A percentile compares a stretch with the other conserved stretches of the same genome.
These are phyloP conservation scores for Hansenula lynferdii DNA, from an alignment of 1,139 yeast genomes.

Conservation along the genomic window DNA sequence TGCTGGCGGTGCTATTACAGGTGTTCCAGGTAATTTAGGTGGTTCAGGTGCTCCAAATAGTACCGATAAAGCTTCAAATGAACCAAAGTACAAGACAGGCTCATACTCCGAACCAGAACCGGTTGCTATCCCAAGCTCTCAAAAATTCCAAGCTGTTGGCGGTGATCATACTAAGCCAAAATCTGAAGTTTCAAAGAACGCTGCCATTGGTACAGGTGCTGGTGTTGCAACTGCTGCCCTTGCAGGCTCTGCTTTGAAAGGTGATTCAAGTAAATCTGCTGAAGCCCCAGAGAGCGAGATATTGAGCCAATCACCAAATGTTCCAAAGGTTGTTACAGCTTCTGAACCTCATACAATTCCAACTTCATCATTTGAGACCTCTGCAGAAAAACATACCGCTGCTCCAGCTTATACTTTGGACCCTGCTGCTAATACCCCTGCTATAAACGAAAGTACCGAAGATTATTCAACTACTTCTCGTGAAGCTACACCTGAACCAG, in stretches of 20 bases:
- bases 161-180: neutral
- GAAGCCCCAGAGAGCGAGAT: conserved; percentile 1
- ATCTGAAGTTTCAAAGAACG: neutral
- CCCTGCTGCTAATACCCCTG: neutral
- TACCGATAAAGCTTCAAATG: neutral
- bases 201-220: neutral
- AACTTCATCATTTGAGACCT: neutral
- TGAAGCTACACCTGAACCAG: conserved; percentile 14
- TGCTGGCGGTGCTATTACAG: neutral
- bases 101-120: conserved; percentile 7
- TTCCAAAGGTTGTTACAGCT: neutral
- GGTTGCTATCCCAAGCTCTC: conserved; percentile 2
- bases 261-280: neutral
- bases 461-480: neutral
- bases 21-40: neutral
- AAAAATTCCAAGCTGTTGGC: neutral
- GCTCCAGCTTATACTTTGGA: neutral
- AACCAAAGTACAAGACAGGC: neutral
- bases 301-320: neutral
- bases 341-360: conserved; percentile 1
- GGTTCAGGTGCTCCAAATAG: neutral
- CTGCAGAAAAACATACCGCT: neutral
- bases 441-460: neutral
- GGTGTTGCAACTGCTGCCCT: neutral
- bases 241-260: too few relatives aligned